Evolutionary conservation across 2,329 filamentous ascomycete species (phyloP).

Genomic region (Fusarium keratoplasticum): DNA sequence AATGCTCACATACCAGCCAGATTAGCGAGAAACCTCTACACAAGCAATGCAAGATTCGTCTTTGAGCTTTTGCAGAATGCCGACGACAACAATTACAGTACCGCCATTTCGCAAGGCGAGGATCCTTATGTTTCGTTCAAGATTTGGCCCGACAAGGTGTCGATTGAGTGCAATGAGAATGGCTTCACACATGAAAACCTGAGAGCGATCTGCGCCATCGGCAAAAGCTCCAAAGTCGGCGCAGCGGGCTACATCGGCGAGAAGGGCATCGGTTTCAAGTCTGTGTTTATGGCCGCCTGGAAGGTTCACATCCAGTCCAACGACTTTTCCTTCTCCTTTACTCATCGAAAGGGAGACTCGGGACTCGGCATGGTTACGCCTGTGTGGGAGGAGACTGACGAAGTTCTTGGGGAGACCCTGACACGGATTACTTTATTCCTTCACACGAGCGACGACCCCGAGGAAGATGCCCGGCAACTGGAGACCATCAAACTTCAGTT

Average conservation of each 20-base stretch:
- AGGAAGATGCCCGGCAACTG: constrained; percentile 22
- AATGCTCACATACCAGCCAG: constrained; percentile 40
- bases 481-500: constrained; percentile 50
- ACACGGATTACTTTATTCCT: constrained; percentile 55
- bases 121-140: constrained; percentile 50
- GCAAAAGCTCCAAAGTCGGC: constrained; percentile 58
- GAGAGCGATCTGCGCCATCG: constrained; percentile 58
- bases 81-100: constrained; percentile 60
- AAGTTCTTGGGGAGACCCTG: constrained; percentile 13
- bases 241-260: constrained; percentile 60
- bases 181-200: constrained; percentile 58
- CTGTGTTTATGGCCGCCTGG: constrained; percentile 60
- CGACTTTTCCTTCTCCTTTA: constrained; percentile 58
- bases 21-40: constrained; percentile 57
- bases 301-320: constrained; percentile 59
- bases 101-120: constrained; percentile 21
- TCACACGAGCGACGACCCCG: constrained; percentile 42
- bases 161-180: constrained; percentile 63
- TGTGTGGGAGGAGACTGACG: constrained; percentile 50
- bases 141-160: constrained; percentile 51
- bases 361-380: constrained; percentile 65
- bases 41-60: constrained; percentile 59
- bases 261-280: constrained; percentile 65
- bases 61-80: constrained; percentile 67
- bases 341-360: constrained; percentile 51